Evolutionary conservation across 2,329 filamentous ascomycete genomes (phyloP).

Genomic region (Pochonia chlamydosporia): DNA sequence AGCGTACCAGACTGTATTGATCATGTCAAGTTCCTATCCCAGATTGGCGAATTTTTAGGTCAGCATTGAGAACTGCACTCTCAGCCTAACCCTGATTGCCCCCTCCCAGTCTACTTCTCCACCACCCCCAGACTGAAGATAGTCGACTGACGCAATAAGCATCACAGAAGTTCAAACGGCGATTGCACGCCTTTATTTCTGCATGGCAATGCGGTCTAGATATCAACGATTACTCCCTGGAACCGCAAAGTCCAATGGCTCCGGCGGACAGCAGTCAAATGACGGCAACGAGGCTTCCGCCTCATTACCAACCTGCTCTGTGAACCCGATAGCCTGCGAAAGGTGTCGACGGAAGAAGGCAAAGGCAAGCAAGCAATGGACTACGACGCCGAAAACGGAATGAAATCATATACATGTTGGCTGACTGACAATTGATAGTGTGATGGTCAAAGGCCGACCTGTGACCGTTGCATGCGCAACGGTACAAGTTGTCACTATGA

Average conservation of each 20-base stretch:
- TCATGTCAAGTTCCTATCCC: too few relatives aligned
- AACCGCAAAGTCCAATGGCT: neutral
- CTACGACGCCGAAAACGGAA: too few relatives aligned
- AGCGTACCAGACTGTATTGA: too few relatives aligned
- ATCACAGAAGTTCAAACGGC: neutral
- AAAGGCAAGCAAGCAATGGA: too few relatives aligned
- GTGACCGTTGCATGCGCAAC: slow-evolving; percentile 6
- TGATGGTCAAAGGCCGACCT: slow-evolving; percentile 6
- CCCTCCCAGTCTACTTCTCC: too few relatives aligned
- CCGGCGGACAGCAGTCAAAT: neutral
- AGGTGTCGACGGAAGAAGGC: neutral
- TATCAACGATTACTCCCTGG: neutral
- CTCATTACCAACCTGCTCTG: neutral
- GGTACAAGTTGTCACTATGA: slow-evolving; percentile 6
- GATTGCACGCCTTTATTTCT: neutral
- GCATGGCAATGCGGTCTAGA: neutral
- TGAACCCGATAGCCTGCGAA: neutral
- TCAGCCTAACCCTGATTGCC: too few relatives aligned
- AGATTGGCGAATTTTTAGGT: too few relatives aligned
- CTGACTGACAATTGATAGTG: slow-evolving; percentile 1
- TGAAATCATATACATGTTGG: neutral
- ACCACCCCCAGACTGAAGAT: neutral
- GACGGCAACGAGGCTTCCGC: neutral
- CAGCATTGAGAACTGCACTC: too few relatives aligned
- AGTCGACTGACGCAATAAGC: neutral